Conservation (phyloP, 805 yeast genomes). For the Metschnikowia chrysomelidarum region DNA sequence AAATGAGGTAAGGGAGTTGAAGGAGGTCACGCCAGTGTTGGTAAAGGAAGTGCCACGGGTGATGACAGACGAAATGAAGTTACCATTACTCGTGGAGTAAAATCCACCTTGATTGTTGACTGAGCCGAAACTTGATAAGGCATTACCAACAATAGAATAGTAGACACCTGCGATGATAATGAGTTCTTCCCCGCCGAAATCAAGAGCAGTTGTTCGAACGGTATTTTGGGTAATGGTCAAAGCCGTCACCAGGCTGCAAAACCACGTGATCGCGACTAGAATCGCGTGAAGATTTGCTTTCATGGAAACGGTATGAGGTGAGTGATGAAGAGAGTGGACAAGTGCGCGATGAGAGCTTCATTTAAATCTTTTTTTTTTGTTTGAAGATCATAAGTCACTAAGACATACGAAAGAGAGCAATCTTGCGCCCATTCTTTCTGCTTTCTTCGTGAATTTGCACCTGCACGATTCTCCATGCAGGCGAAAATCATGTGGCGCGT, state of each 20-base stretch:
- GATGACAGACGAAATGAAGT: conserved; percentile 17
- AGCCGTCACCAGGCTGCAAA: conserved; percentile 1
- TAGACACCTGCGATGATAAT: conserved; percentile 22
- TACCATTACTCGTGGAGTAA: conserved; percentile 21
- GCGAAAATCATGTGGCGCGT: too few relatives aligned
- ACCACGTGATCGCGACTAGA: background rate
- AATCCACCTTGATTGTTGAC: conserved; percentile 24
- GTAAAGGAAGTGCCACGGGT: conserved; percentile 13
- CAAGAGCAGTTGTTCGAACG: background rate
- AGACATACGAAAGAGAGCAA: too few relatives aligned
- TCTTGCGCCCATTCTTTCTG: too few relatives aligned
- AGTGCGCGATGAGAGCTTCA: too few relatives aligned
- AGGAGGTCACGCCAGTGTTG: conserved; percentile 23
- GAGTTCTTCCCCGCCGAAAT: conserved; percentile 2
- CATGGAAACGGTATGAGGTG: background rate
- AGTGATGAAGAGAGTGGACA: background rate
- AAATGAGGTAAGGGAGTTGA: conserved; percentile 21
- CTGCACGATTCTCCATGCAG: too few relatives aligned
- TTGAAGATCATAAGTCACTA: too few relatives aligned
- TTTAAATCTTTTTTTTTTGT: too few relatives aligned
- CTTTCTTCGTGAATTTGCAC: too few relatives aligned
- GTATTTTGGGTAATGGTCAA: conserved; percentile 5
- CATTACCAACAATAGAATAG: conserved; percentile 28
- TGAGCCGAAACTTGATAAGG: conserved; percentile 22
- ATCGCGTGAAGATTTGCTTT: background rate